Evolutionary conservation across 2,329 filamentous ascomycete genomes (phyloP).

Genomic region (Beauveria bassiana): DNA sequence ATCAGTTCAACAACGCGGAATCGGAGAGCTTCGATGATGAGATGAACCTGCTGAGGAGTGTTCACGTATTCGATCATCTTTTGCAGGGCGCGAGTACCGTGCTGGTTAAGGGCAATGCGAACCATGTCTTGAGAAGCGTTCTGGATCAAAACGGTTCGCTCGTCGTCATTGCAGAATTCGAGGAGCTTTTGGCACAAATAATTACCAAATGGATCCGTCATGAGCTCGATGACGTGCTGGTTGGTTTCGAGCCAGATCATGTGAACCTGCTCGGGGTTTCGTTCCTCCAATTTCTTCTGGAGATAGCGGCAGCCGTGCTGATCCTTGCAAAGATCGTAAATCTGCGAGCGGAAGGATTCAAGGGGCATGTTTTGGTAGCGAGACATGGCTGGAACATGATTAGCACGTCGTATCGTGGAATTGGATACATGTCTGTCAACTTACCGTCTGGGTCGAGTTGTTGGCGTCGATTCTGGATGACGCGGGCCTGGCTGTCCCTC

Average conservation of each 20-base stretch:
- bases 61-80: slow-evolving; percentile 99
- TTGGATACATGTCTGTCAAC: slow-evolving; percentile 11
- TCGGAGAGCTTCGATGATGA: slow-evolving; percentile 78
- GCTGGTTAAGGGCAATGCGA: slow-evolving; percentile 90
- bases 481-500: slow-evolving; percentile 67
- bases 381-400: slow-evolving; percentile 50
- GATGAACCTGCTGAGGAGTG: slow-evolving; percentile 73
- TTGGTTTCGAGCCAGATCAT: slow-evolving; percentile 94
- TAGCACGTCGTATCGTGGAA: slow-evolving; percentile 18
- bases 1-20: slow-evolving; percentile 87
- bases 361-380: slow-evolving; percentile 79
- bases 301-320: slow-evolving; percentile 96
- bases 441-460: slow-evolving; percentile 65
- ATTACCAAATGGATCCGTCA: slow-evolving; percentile 99
- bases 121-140: slow-evolving; percentile 85
- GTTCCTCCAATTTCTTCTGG: slow-evolving; percentile 94
- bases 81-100: slow-evolving; percentile 90
- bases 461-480: slow-evolving; percentile 67
- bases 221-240: slow-evolving; percentile 88
- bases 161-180: slow-evolving; percentile 89
- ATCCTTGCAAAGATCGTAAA: slow-evolving; percentile 91
- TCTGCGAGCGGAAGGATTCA: slow-evolving; percentile 71
- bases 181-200: slow-evolving; percentile 98
- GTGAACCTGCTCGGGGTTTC: slow-evolving; percentile 72
- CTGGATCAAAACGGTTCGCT: slow-evolving; percentile 86